Evolutionary conservation across 2,329 filamentous ascomycete genomes (phyloP), one percentile per base, ranked within the genome.

Genomic region (Microdochium trichocladiopsis): DNA sequence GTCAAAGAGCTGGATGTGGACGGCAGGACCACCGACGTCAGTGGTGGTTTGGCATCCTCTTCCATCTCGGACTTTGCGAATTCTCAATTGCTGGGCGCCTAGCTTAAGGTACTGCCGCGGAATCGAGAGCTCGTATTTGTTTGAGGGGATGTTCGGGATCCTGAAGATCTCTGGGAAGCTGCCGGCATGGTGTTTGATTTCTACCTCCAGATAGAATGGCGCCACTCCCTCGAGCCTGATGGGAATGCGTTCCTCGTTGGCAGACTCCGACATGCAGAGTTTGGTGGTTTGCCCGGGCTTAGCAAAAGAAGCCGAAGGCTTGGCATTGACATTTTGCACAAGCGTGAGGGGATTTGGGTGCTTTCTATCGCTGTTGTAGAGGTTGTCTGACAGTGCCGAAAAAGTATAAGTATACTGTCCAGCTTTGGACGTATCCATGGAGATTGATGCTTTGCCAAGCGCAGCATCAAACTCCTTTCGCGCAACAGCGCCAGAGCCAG

Each of bases 251-350:
- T 99, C 92, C 61, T 95, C 90, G 28, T 85, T 83, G 51, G 83
- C 83, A 50, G 87, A 81, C 61, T 96, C 90, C 48, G 91, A 85
- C 66, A 91, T 87, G 72, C 94, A 99, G 70, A 93, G 96, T 66
- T 94, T 95, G 76, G 96, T 96, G 1, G 90, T 92, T 68, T 94
- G 94, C 16, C 92, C 92, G 2, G 92, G 90, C 58, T 89, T 89
- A 53, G 80, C 78, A 64, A 99, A 99, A 4, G 80, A 77, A 3
- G 92, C 94, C 2, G 85, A 83, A 1, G 94, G 94, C 53, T 87
- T 88, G 14, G 90, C 79, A 62, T 96, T 87, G 49, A 99, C 90
- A 23, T 79, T 86, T 68, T 99, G 94, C 59, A 87, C 83, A 28
- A 99, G 75, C 12, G 81, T 75, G 31, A 96, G 67, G 4, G 86